Conservation (phyloP, 2,329 filamentous ascomycete species). For the Lachnellula willkommii region DNA sequence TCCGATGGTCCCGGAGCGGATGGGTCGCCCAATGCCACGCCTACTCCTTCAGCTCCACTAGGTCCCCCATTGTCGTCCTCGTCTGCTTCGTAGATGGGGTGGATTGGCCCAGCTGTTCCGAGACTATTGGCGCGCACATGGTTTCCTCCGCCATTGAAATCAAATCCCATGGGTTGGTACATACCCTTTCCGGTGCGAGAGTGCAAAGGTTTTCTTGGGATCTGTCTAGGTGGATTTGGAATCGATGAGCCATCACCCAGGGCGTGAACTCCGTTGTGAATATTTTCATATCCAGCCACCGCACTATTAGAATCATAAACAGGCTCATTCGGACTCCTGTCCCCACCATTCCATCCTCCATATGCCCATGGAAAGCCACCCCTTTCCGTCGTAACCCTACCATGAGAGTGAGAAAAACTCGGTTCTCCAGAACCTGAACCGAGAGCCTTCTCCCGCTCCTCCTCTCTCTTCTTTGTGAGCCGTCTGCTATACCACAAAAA, state of each 20-base stretch:
- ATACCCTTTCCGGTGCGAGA: conserved; percentile 31
- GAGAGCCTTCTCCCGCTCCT: conserved; percentile 48
- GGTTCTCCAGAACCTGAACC: conserved; percentile 39
- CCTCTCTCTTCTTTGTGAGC: conserved; percentile 34
- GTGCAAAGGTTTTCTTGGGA: conserved; percentile 35
- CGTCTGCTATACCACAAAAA: conserved; percentile 48
- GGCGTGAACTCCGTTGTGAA: conserved; percentile 18
- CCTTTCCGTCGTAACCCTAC: conserved; percentile 15
- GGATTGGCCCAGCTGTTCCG: conserved; percentile 48
- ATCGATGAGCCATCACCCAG: conserved; percentile 13
- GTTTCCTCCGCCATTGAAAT: conserved; percentile 23
- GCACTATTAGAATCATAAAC: conserved; percentile 26
- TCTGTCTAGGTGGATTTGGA: conserved; percentile 18
- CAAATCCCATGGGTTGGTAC: conserved; percentile 40
- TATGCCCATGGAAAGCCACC: conserved; percentile 24
- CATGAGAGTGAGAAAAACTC: conserved; percentile 16
- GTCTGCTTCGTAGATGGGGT: conserved; percentile 60
- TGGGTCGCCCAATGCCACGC: conserved; percentile 21
- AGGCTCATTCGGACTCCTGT: conserved; percentile 9
- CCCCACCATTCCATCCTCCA: conserved; percentile 20
- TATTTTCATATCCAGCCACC: conserved; percentile 24
- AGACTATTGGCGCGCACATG: conserved; percentile 42
- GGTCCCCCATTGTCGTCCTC: conserved; percentile 34
- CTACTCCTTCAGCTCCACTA: conserved; percentile 12
- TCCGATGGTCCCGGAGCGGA: conserved; percentile 8